phyloP scores from a whole-genome alignment of 208 protist genomes.

The Leishmania gerbilli region DNA sequence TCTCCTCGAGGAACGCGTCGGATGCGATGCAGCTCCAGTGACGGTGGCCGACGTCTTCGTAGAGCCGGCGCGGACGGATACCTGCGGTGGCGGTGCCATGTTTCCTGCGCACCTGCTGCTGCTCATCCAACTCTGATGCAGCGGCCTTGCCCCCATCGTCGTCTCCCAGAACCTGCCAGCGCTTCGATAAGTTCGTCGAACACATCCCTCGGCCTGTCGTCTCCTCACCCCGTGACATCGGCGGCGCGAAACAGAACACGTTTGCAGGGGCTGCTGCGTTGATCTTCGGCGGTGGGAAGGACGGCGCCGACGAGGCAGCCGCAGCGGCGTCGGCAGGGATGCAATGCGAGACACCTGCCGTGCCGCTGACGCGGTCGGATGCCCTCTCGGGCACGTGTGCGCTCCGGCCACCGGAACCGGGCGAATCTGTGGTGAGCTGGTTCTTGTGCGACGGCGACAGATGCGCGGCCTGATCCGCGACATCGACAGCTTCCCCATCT shows the following conservation, averaged over 20 bases:
- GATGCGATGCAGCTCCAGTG: slow-evolving; percentile 7
- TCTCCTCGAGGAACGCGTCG: neutral
- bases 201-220: neutral
- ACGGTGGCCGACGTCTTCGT: neutral
- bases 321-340: neutral
- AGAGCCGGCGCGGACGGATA: neutral
- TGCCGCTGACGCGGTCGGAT: neutral
- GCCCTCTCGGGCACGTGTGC: neutral
- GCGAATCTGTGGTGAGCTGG: neutral
- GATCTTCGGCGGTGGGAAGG: neutral
- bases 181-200: neutral
- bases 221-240: neutral
- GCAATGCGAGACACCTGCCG: neutral
- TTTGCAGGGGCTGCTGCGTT: neutral
- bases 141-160: neutral
- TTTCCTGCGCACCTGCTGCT: neutral
- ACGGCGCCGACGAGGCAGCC: neutral
- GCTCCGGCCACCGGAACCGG: neutral
- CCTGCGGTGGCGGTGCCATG: neutral
- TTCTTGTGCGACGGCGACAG: neutral
- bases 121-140: neutral
- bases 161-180: neutral
- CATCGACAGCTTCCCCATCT: neutral
- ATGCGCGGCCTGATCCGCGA: neutral
- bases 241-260: neutral